Percentiles rank a stretch among this genome's conserved stretches.
Conservation (phyloP, 257 asterid species). For the Penstemon newberryi region DNA sequence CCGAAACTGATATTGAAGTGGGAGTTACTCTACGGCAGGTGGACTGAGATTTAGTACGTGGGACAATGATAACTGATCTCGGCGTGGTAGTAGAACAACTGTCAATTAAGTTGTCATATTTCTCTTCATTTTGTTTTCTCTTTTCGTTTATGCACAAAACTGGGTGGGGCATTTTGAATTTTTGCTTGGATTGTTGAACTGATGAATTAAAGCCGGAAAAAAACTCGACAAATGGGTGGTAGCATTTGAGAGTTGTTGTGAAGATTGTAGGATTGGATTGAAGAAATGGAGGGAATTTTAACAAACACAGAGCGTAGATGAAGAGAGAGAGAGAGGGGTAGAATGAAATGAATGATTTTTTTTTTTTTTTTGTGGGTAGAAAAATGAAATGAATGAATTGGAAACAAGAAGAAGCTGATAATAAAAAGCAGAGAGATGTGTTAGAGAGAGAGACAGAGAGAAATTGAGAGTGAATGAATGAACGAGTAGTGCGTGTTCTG, state of each 20-base stretch:
- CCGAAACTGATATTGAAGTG: conserved; percentile 24
- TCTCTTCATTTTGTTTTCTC: conserved; percentile 23
- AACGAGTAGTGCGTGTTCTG: conserved; percentile 16
- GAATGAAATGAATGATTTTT: too few species aligned
- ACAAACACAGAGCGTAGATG: too few species aligned
- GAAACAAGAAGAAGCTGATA: conserved; percentile 16
- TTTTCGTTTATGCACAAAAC: conserved; percentile 24
- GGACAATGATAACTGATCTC: conserved; percentile 46
- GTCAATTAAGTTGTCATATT: conserved; percentile 21
- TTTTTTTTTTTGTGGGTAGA: not conserved
- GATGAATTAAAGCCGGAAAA: too few species aligned
- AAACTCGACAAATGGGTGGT: too few species aligned
- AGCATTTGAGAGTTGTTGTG: too few species aligned
- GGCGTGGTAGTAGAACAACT: conserved; percentile 29
- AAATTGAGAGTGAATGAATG: not conserved
- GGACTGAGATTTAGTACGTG: conserved; percentile 53
- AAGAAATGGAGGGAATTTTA: too few species aligned
- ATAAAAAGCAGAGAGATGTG: conserved; percentile 16
- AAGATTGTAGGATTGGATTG: too few species aligned
- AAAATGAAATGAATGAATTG: not conserved
- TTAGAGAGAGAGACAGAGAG: conserved; percentile 19
- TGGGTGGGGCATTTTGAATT: conserved; percentile 42
- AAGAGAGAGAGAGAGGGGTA: too few species aligned
- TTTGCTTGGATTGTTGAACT: not conserved
- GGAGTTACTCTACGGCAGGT: conserved; percentile 53